Percentiles rank a stretch among this genome's conserved stretches.
Conservation (phyloP, 495 filamentous ascomycete genomes). For the Aspergillus incahuasiensis region DNA sequence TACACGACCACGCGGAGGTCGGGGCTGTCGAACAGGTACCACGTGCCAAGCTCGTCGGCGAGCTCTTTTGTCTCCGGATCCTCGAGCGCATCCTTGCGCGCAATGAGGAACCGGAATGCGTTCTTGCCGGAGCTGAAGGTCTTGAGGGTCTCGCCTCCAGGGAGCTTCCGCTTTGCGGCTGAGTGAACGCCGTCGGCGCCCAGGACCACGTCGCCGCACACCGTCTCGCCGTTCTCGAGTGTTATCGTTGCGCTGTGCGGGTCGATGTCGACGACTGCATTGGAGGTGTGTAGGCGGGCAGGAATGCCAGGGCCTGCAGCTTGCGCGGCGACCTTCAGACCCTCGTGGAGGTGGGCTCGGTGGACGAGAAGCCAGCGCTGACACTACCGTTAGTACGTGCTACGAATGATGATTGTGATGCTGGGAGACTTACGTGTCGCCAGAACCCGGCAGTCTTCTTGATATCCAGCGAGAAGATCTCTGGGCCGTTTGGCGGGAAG, state of each 20-base stretch:
- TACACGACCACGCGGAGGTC: constrained; percentile 58
- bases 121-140: constrained; percentile 49
- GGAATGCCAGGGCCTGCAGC: constrained; percentile 35
- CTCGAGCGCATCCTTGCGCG: constrained; percentile 35
- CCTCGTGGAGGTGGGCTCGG: constrained; percentile 45
- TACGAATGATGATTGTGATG: not conserved
- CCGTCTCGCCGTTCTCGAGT: constrained; percentile 30
- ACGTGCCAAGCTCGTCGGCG: constrained; percentile 33
- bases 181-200: constrained; percentile 54
- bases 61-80: constrained; percentile 44
- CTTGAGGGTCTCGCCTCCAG: constrained; percentile 27
- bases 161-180: constrained; percentile 40
- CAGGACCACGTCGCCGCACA: constrained; percentile 44
- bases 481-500: constrained; percentile 25
- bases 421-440: constrained; percentile 30
- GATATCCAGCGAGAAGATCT: constrained; percentile 29
- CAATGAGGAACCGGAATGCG: constrained; percentile 59
- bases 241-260: constrained; percentile 36
- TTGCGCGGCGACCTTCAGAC: constrained; percentile 41
- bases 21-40: constrained; percentile 45
- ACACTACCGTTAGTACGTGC: not conserved
- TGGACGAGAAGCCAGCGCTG: constrained; percentile 49
- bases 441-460: constrained; percentile 32
- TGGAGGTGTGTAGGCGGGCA: constrained; percentile 37
- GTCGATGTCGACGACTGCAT: constrained; percentile 43